phyloP scores from a whole-genome alignment of 805 yeast genomes.

The Lipomyces spencermartinsiae region DNA sequence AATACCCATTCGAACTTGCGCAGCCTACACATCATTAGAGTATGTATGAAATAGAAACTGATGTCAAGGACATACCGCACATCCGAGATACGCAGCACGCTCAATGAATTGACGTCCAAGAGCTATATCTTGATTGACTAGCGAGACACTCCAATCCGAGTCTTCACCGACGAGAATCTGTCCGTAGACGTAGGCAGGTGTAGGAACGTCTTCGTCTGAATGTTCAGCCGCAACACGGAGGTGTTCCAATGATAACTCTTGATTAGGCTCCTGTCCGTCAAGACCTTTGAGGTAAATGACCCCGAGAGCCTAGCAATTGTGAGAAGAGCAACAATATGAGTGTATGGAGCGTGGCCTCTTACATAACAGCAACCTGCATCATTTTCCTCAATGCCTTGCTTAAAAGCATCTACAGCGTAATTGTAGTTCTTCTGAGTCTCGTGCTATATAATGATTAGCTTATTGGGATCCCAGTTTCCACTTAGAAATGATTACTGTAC shows the following conservation, averaged over 20 bases:
- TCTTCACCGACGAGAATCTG: constrained; percentile 47
- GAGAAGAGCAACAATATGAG: constrained; percentile 43
- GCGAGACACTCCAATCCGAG: constrained; percentile 12
- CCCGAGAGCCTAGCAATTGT: constrained; percentile 20
- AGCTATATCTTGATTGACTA: constrained; percentile 11
- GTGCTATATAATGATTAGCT: constrained; percentile 24
- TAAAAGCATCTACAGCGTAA: constrained; percentile 45
- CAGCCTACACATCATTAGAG: constrained; percentile 21
- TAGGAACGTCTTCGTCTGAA: constrained; percentile 50
- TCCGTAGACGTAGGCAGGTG: constrained; percentile 49
- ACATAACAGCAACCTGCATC: constrained; percentile 50
- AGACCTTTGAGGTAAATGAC: constrained; percentile 42
- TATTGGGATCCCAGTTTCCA: not conserved
- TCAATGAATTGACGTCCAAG: constrained; percentile 38
- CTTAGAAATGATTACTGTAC: constrained; percentile 1
- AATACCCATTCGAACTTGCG: constrained; percentile 35
- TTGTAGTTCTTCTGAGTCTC: constrained; percentile 45
- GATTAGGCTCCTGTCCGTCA: constrained; percentile 42
- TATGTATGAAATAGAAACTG: not conserved
- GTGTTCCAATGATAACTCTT: constrained; percentile 39
- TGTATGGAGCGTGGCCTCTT: constrained; percentile 36
- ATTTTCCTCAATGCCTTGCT: constrained; percentile 46
- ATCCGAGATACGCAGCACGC: constrained; percentile 48
- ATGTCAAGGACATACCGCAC: constrained; percentile 35
- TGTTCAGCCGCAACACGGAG: constrained; percentile 42